Percentiles rank a stretch among this genome's conserved stretches.
phyloP scores from a whole-genome alignment of 2,329 filamentous ascomycete species.

The Cercospora beticola region DNA sequence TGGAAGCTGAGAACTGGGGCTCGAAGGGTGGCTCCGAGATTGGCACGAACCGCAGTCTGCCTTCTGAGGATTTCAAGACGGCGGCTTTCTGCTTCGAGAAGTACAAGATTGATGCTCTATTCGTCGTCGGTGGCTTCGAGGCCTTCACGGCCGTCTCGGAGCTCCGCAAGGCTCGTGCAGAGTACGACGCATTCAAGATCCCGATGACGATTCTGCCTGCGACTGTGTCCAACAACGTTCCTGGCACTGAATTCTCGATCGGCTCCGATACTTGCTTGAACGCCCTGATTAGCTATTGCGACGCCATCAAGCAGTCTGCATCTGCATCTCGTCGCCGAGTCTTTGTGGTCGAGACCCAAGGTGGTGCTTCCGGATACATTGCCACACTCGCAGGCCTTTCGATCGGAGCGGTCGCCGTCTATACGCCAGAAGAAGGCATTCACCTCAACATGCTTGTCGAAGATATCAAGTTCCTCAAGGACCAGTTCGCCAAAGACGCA shows the following conservation, averaged over 20 bases:
- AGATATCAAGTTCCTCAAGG: constrained; percentile 84
- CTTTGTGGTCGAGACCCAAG: constrained; percentile 97
- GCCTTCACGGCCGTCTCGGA: constrained; percentile 91
- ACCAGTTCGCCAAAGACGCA: constrained; percentile 80
- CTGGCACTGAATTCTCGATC: constrained; percentile 93
- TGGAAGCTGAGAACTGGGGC: constrained; percentile 93
- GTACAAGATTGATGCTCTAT: constrained; percentile 87
- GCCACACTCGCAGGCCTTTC: constrained; percentile 85
- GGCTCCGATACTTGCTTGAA: constrained; percentile 97
- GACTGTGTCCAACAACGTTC: constrained; percentile 99
- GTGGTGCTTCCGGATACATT: constrained; percentile 89
- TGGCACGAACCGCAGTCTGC: constrained; percentile 92
- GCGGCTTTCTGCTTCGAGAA: constrained; percentile 80
- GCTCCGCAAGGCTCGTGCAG: constrained; percentile 73
- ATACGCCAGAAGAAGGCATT: constrained; percentile 95
- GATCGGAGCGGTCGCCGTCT: constrained; percentile 90
- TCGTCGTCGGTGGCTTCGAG: constrained; percentile 89
- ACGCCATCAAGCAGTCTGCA: constrained; percentile 95
- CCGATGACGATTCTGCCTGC: constrained; percentile 88
- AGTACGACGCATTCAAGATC: constrained; percentile 85
- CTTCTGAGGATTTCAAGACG: constrained; percentile 78
- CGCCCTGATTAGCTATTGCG: constrained; percentile 90
- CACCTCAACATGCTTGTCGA: constrained; percentile 86
- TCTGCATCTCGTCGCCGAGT: constrained; percentile 90
- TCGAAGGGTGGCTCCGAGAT: constrained; percentile 97